Conservation (phyloP, 108 stramenopile genomes). For the Aurantiochytrium sp. region DNA sequence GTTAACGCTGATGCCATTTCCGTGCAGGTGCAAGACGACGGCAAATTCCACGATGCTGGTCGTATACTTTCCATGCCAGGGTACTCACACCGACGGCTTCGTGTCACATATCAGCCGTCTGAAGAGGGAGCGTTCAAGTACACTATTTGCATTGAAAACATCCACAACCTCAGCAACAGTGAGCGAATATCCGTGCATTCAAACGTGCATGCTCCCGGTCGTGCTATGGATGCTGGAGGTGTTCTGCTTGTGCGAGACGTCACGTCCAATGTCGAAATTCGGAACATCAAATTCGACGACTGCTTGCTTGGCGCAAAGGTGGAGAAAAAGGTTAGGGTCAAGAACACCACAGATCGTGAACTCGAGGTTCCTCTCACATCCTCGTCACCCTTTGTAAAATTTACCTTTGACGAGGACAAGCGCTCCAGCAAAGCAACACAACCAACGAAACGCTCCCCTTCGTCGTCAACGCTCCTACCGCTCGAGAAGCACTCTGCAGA, state of each 20-base stretch:
- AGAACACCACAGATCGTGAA: constrained; percentile 6
- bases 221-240: neutral
- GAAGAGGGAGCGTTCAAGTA: neutral
- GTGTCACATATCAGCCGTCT: neutral
- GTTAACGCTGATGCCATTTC: neutral
- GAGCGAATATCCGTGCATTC: neutral
- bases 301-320: neutral
- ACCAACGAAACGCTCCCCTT: neutral
- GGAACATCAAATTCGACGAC: neutral
- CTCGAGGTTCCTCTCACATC: neutral
- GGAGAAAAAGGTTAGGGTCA: neutral
- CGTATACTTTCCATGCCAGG: neutral
- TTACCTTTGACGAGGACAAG: neutral
- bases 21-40: neutral
- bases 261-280: neutral
- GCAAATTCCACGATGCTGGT: neutral
- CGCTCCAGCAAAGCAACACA: neutral
- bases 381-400: neutral
- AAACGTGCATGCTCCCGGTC: neutral
- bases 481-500: too few species aligned
- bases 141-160: neutral
- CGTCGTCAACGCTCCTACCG: too few species aligned
- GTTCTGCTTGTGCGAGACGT: neutral
- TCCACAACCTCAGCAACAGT: neutral
- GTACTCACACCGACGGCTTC: neutral